Evolutionary conservation across 2,329 filamentous ascomycete genomes (phyloP).

Genomic region (Corniculantispora saksenae): DNA sequence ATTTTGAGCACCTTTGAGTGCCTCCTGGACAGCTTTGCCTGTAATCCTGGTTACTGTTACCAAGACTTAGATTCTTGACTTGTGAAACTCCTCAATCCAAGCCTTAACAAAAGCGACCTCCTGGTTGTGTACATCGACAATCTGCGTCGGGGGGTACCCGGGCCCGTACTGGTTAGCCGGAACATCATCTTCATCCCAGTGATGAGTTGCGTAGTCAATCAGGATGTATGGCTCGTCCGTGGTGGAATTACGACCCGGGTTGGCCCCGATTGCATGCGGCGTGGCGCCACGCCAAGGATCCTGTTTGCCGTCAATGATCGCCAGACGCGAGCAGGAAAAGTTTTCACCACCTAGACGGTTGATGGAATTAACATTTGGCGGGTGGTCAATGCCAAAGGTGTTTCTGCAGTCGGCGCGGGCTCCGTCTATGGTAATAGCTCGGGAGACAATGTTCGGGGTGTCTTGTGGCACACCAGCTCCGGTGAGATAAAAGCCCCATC

Average conservation of each 20-base stretch:
- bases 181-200: conserved; percentile 75
- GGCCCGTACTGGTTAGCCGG: conserved; percentile 58
- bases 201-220: conserved; percentile 72
- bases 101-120: conserved; percentile 62
- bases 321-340: conserved; percentile 73
- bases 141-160: conserved; percentile 57
- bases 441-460: conserved; percentile 70
- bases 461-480: conserved; percentile 67
- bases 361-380: conserved; percentile 64
- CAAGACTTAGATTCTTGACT: background rate
- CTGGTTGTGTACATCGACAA: conserved; percentile 60
- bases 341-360: conserved; percentile 76
- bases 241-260: conserved; percentile 59
- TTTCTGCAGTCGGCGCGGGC: conserved; percentile 60
- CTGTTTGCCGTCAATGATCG: conserved; percentile 72
- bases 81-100: conserved; percentile 65
- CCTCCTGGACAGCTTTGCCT: too few relatives aligned
- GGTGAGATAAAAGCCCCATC: conserved; percentile 79
- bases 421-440: conserved; percentile 64
- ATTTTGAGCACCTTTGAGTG: too few relatives aligned
- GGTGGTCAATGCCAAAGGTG: conserved; percentile 67
- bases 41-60: too few relatives aligned
- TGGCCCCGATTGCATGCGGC: conserved; percentile 61
- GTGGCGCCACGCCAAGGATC: conserved; percentile 81
- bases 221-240: conserved; percentile 69